These are phyloP conservation scores for Candida tropicalis DNA, from an alignment of 1,139 yeast species.

Conservation along the genomic window DNA sequence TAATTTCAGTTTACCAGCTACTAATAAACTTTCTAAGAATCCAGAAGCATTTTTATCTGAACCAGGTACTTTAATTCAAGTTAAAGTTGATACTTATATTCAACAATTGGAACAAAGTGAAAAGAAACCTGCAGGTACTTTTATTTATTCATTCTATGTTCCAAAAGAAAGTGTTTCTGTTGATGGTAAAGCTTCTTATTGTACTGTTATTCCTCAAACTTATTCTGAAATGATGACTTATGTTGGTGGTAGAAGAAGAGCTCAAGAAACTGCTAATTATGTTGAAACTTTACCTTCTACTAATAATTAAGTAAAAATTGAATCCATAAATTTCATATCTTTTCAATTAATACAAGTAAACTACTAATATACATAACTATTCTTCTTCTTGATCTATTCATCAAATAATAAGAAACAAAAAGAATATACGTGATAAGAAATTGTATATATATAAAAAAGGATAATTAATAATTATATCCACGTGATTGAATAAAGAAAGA, in stretches of 20 bases:
- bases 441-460: no score
- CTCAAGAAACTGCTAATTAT: constrained; percentile 75
- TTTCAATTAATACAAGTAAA: not conserved
- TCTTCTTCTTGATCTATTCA: no score
- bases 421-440: no score
- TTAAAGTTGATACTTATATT: constrained; percentile 81
- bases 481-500: no score
- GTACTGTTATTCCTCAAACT: constrained; percentile 81
- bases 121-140: constrained; percentile 77
- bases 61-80: constrained; percentile 90
- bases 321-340: no score
- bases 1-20: constrained; percentile 56
- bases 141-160: constrained; percentile 85
- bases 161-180: constrained; percentile 44
- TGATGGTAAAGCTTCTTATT: constrained; percentile 48
- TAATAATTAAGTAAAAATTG: not conserved
- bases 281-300: constrained; percentile 45
- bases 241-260: constrained; percentile 87
- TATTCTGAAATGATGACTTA: constrained; percentile 92
- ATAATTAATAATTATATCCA: no score
- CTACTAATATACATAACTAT: no score
- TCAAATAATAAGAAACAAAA: no score
- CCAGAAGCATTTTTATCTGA: constrained; percentile 63
- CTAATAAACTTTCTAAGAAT: constrained; percentile 54
- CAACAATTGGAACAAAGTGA: constrained; percentile 64